Percentiles rank a stretch among this genome's conserved stretches.
These are phyloP conservation scores for Pilatotrama ljubarskyi DNA, from an alignment of 768 basidiomycete species.

Conservation along the genomic window DNA sequence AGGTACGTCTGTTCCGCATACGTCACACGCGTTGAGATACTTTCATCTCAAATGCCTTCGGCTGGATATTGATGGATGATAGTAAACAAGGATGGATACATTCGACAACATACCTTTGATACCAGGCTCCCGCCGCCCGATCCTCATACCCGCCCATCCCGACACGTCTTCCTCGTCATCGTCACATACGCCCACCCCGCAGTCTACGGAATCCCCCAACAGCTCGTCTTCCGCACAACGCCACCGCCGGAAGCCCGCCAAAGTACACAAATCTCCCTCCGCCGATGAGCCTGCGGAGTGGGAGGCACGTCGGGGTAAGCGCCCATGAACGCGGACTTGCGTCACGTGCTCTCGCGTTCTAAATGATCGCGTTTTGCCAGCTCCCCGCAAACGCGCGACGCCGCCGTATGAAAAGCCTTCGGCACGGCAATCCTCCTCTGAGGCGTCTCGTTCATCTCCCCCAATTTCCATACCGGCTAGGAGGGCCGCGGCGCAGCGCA, in stretches of 20 bases:
- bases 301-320: slow-evolving; percentile 20
- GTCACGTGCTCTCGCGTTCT: slow-evolving; percentile 17
- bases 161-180: slow-evolving; percentile 9
- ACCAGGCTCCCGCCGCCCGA: slow-evolving; percentile 19
- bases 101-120: slow-evolving; percentile 17
- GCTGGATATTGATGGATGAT: not conserved
- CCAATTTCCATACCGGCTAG: not conserved
- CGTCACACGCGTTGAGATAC: not conserved
- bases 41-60: not conserved
- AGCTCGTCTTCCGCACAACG: slow-evolving; percentile 27
- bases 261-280: slow-evolving; percentile 60
- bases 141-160: slow-evolving; percentile 12
- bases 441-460: not conserved
- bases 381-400: slow-evolving; percentile 22
- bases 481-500: slow-evolving; percentile 9
- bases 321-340: slow-evolving; percentile 20
- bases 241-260: slow-evolving; percentile 53
- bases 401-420: slow-evolving; percentile 11
- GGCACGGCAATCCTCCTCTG: not conserved
- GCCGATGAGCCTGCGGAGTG: slow-evolving; percentile 33
- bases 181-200: slow-evolving; percentile 6
- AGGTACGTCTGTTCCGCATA: not conserved
- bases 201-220: not conserved
- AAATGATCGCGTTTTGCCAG: slow-evolving; percentile 20
- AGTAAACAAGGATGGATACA: slow-evolving; percentile 9